Evolutionary conservation across 495 filamentous ascomycete species (phyloP).

Genomic region (Friedmanniomyces simplex): DNA sequence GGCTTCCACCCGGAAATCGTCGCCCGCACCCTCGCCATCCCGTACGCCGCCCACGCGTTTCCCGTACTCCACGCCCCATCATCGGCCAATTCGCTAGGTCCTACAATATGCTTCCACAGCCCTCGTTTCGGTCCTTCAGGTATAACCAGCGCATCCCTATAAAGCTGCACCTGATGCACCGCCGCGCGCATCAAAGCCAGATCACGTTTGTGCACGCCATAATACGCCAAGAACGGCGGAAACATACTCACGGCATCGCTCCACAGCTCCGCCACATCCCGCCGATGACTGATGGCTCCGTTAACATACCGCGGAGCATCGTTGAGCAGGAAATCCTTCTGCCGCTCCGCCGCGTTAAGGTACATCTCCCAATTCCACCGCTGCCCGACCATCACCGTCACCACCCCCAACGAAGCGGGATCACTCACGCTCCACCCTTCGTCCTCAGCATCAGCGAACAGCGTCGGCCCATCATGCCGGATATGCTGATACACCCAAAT

Average conservation of each 20-base stretch:
- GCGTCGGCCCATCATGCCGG: constrained; percentile 22
- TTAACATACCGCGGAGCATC: constrained; percentile 38
- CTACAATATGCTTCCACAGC: constrained; percentile 42
- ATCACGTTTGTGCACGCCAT: constrained; percentile 34
- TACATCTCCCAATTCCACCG: constrained; percentile 25
- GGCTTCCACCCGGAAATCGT: constrained; percentile 34
- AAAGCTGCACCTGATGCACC: constrained; percentile 35
- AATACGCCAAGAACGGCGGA: constrained; percentile 44
- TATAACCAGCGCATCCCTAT: constrained; percentile 34
- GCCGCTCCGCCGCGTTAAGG: constrained; percentile 30
- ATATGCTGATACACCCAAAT: constrained; percentile 33
- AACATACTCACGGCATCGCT: constrained; percentile 44
- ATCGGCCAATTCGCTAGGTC: constrained; percentile 33
- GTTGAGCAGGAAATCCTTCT: constrained; percentile 36
- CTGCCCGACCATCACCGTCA: constrained; percentile 37
- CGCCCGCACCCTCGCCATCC: constrained; percentile 40
- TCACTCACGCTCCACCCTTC: constrained; percentile 24
- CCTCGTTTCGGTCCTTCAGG: constrained; percentile 12
- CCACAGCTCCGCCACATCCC: constrained; percentile 39
- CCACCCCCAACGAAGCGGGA: constrained; percentile 39
- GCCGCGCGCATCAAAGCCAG: constrained; percentile 30
- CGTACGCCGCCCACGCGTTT: constrained; percentile 43
- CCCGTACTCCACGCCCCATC: constrained; percentile 41
- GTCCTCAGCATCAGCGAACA: constrained; percentile 29
- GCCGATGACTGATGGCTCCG: constrained; percentile 42